Evolutionary conservation across 2,329 filamentous ascomycete genomes (phyloP), one percentile per base, ranked within the genome.

Genomic region (Ophiostoma himal-ulmi): DNA sequence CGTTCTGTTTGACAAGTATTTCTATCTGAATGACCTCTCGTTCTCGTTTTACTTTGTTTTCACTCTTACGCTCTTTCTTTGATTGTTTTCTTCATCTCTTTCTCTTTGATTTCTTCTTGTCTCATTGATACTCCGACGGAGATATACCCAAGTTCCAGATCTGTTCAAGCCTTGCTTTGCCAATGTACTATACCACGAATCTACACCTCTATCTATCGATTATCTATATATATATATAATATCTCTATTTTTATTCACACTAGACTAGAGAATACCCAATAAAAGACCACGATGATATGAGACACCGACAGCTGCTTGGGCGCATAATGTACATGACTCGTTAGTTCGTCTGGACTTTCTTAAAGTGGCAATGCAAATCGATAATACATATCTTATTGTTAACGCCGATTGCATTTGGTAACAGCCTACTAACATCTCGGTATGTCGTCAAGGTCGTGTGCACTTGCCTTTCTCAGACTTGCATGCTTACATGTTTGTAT

Each of bases 401-500:
- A 26, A 26, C 52, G 22, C 20, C n/a, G n/a, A 5, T 57, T 57
- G 39, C 3, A 48, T 17, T 48, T 48, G 44, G 44, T 20, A n/a
- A n/a, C 17, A 7, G 17, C 44, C 44, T 48, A n/a, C 44, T 8
- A 20, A 20, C 5, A 26, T 26, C 52, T 30, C 52, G 52, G 52
- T 57, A 57, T 26, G 52, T 26, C 60, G 22, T 14, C n/a, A 17
- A 60, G 13, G 44, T n/a, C 69, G 69, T 70, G 66, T 68, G 54
- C 65, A 69, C 70, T 71, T 71, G 44, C 70, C 67, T n/a, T 11
- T 67, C 62, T 60, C 14, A 65, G 67, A 39, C n/a, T 22, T 26
- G 22, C 5, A 20, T 48, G 30, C n/a, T n/a, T 48, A 48, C 17
- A 20, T 20, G n/a, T 48, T 57, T 0, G 5, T 14, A 13, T 57